A percentile compares a stretch with the other conserved stretches of the same genome.
These are phyloP conservation scores for Spathaspora girioi DNA, from an alignment of 805 yeast genomes.

Conservation along the genomic window DNA sequence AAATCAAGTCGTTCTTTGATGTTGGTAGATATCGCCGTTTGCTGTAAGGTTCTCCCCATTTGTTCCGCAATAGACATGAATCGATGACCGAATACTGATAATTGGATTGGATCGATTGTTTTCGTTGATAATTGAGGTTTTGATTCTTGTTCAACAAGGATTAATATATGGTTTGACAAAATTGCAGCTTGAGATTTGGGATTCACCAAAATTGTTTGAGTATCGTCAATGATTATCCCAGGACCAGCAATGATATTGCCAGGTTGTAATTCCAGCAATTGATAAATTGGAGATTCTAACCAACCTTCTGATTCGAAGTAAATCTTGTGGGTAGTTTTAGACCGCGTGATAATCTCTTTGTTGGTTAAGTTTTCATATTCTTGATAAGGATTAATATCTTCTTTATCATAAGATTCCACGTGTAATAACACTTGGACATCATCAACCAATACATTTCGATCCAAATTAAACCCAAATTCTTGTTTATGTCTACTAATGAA, in stretches of 20 bases:
- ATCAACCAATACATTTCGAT: conserved; percentile 32
- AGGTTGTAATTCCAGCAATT: conserved; percentile 17
- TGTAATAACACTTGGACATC: conserved; percentile 46
- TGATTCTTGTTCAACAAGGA: conserved; percentile 23
- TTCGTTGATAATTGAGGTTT: conserved; percentile 19
- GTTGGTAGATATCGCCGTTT: conserved; percentile 43
- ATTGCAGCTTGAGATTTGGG: conserved; percentile 29
- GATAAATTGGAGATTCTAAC: conserved; percentile 20
- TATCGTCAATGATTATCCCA: conserved; percentile 31
- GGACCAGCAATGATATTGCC: conserved; percentile 26
- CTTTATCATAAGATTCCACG: conserved; percentile 51
- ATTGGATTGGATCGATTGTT: conserved; percentile 33
- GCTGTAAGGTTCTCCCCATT: conserved; percentile 44
- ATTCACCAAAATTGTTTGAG: conserved; percentile 30
- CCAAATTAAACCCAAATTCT: conserved; percentile 37
- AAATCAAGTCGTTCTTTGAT: conserved; percentile 44
- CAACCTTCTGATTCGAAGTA: conserved; percentile 30
- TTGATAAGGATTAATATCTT: conserved; percentile 51
- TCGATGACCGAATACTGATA: conserved; percentile 39
- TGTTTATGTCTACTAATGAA: conserved; percentile 27
- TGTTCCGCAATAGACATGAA: conserved; percentile 40
- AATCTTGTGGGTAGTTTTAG: conserved; percentile 10
- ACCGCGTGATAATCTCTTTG: conserved; percentile 6
- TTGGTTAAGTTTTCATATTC: conserved; percentile 18
- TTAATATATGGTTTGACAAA: conserved; percentile 25